Base-by-base conservation (phyloP, 2,329 filamentous ascomycete species). In the Teratosphaeria pseudoeucalypti region DNA sequence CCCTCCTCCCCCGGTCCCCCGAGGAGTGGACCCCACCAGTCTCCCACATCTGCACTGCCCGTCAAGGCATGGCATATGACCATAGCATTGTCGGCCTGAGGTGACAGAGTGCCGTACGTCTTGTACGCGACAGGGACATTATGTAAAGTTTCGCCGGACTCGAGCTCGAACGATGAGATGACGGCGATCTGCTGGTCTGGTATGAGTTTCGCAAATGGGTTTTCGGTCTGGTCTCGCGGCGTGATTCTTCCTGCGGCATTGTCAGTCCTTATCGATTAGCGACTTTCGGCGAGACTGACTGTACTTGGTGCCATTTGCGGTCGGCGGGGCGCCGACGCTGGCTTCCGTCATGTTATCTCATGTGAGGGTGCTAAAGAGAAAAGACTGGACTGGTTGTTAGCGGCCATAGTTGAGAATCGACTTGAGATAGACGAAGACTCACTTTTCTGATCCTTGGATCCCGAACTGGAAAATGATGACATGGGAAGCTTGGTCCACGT, bases 1-100 rank as follows among this genome's bases (percentile, higher is more conserved):
- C 43, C 43, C 26, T 66, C 62, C 65, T 87, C 84, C 1, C 89
- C 89, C 57, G 87, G 82, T 0, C 89, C 88, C 37, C 89, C 89
- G 1, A 94, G 80, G 19, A 94, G 77, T 39, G 89, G 89, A 0
- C 89, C 89, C 90, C 90, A 94, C 90, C 90, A 95, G 73, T 94
- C 90, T 65, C 84, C 81, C 32, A 92, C 89, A 74, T 94, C 89
- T 58, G 89, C 88, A 65, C 88, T 92, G 67, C 90, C 90, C 4
- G 90, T 94, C 70, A 95, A 79, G 57, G 90, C 90, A 74, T 94
- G 90, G 73, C 90, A 95, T 69, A 86, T 85, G 57, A 87, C 82
- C 76, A 87, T 78, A 52, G 78, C 83, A 75, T 87, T 87, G 74
- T 86, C 81, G 53, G 76, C 70, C 29, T 76, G 74, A 2, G 81